Base-by-base conservation (phyloP, 2,329 filamentous ascomycete genomes). In the Ophiosphaerella korrae region DNA sequence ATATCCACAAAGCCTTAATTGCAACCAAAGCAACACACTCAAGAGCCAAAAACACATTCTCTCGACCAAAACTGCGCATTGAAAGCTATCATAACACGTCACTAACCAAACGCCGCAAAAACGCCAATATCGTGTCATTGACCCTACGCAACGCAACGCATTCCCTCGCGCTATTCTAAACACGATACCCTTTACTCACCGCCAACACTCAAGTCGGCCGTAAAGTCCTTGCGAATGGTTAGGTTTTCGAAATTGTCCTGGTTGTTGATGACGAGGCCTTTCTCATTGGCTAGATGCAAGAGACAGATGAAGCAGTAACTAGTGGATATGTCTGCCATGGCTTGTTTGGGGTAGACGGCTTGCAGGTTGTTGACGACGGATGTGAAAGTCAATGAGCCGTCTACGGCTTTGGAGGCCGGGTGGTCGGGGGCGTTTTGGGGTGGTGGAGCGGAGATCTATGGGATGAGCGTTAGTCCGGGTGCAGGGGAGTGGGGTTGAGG, bases 311-410 rank as follows among this genome's bases (percentile, higher is more conserved):
- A 99, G 72, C 94, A 96, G 61, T 84, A 88, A 13, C 82, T 95
- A 0, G 94, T 99, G 32, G 92, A 96, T 67, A 99, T 97, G 74
- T 99, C 94, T 53, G 88, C 86, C 85, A 99, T 90, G 53, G 86
- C 85, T 61, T 89, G 82, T 72, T 90, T 89, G 9, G 92, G 88
- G 68, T 99, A 99, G 7, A 96, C 91, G 4, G 81, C 76, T 70
- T 95, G 89, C 40, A 99, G 78, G 55, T 87, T 87, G 70, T 96
- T 95, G 86, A 99, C 95, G 52, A 99, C 87, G 16, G 88, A 80
- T 0, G 92, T 97, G 75, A 99, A 99, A 64, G 88, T 92, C 59
- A 97, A 82, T 3, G 80, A 73, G 55, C 77, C 76, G 45, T 78
- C 69, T 12, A 83, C 81, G 32, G 80, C 75, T 41, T 74, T 72